Conservation (phyloP, 768 basidiomycete genomes). For the Kondoa subrosea region DNA sequence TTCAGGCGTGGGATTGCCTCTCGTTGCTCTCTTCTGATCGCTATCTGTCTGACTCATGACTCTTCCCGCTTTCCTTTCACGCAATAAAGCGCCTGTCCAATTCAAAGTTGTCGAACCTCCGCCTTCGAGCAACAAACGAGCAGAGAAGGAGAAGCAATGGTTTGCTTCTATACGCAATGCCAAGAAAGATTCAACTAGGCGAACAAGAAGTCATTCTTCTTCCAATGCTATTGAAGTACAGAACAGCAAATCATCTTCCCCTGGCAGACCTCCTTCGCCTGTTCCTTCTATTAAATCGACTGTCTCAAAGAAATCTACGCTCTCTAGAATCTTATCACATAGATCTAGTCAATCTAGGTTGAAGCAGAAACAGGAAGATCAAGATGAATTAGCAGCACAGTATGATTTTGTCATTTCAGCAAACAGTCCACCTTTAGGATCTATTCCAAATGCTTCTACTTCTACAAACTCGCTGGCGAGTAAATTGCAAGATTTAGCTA, state of each 20-base stretch:
- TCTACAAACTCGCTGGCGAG: constrained; percentile 9
- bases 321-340: not conserved
- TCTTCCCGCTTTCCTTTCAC: not conserved
- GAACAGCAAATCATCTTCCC: not conserved
- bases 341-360: not conserved
- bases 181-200: not conserved
- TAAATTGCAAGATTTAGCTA: constrained; percentile 23
- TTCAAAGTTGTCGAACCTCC: not conserved
- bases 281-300: not conserved
- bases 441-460: not conserved
- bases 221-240: not conserved
- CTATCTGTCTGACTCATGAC: not conserved
- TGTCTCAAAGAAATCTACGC: not conserved
- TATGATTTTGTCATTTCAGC: not conserved
- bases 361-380: not conserved
- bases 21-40: too few species aligned
- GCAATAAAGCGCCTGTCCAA: not conserved
- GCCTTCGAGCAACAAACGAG: not conserved
- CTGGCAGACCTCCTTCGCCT: not conserved
- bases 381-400: not conserved
- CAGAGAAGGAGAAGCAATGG: not conserved
- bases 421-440: not conserved
- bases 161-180: not conserved
- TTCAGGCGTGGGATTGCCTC: too few species aligned
- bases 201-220: not conserved